A percentile compares a stretch with the other conserved stretches of the same genome.
Evolutionary conservation across 208 protist species (phyloP).

Genomic region (Borovskyia barvae): DNA sequence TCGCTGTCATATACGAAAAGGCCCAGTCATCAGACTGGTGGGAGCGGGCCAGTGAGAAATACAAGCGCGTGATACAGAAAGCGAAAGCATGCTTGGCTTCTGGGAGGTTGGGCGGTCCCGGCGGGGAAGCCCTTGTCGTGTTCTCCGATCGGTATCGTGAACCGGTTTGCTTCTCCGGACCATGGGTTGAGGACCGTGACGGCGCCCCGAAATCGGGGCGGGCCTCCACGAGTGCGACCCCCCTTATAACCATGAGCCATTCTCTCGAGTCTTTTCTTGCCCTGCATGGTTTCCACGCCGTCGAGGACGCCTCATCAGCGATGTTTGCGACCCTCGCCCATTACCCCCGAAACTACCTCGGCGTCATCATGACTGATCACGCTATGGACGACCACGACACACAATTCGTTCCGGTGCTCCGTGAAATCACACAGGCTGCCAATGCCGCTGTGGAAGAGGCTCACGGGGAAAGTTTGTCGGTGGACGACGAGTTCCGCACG

Average conservation of each 20-base stretch:
- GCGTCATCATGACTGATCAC: constrained; percentile 57
- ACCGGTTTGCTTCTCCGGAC: constrained; percentile 64
- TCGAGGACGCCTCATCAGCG: constrained; percentile 55
- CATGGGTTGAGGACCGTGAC: constrained; percentile 47
- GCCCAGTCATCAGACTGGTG: constrained; percentile 33
- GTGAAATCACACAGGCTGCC: constrained; percentile 51
- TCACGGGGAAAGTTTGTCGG: constrained; percentile 13
- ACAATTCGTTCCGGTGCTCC: constrained; percentile 67
- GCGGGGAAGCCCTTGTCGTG: constrained; percentile 61
- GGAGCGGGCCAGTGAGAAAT: constrained; percentile 21
- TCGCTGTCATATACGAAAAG: constrained; percentile 64
- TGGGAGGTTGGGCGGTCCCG: constrained; percentile 41
- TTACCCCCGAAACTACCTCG: constrained; percentile 59
- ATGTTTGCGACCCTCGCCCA: constrained; percentile 46
- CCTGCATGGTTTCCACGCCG: constrained; percentile 63
- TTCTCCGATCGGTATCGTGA: constrained; percentile 57
- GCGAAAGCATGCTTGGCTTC: constrained; percentile 40
- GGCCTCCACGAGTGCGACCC: not conserved
- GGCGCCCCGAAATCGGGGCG: not conserved
- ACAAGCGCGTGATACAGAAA: constrained; percentile 40
- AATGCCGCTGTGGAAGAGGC: constrained; percentile 28
- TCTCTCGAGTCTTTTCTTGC: constrained; percentile 47
- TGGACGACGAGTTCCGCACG: constrained; percentile 22
- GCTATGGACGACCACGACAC: constrained; percentile 35
- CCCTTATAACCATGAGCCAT: constrained; percentile 21